Conservation (phyloP, 352 stramenopile genomes). For the Phytophthora melonis region DNA sequence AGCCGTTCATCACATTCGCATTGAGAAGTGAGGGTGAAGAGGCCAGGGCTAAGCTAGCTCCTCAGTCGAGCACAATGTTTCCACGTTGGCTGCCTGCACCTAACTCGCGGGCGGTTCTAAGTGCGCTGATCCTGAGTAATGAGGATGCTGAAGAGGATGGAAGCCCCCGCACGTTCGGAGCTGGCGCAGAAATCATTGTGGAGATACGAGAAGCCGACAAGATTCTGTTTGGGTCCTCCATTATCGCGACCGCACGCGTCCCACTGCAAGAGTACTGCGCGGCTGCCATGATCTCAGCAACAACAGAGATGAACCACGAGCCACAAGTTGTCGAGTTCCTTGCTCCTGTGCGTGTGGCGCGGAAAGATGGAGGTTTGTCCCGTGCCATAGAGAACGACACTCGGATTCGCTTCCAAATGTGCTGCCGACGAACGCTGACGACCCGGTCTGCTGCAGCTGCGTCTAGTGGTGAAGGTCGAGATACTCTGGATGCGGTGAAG, state of each 20-base stretch:
- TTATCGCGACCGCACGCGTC: constrained; percentile 60
- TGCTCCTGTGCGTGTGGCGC: constrained; percentile 47
- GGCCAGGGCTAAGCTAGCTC: constrained; percentile 48
- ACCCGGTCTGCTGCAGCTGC: constrained; percentile 21
- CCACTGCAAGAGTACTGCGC: constrained; percentile 60
- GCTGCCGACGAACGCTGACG: constrained; percentile 44
- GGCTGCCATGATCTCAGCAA: constrained; percentile 43
- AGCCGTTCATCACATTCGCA: constrained; percentile 60
- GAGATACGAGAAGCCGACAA: constrained; percentile 79
- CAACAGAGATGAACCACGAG: constrained; percentile 19
- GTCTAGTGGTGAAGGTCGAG: constrained; percentile 24
- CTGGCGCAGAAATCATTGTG: constrained; percentile 47
- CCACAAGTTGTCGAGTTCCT: constrained; percentile 60
- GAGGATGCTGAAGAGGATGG: constrained; percentile 13
- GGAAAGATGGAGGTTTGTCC: constrained; percentile 32
- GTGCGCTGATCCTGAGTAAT: constrained; percentile 42
- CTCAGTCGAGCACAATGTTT: constrained; percentile 62
- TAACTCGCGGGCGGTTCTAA: constrained; percentile 46
- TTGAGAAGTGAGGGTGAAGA: constrained; percentile 44
- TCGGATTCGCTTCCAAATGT: constrained; percentile 62
- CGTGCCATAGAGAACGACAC: constrained; percentile 31
- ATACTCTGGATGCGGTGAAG: constrained; percentile 35
- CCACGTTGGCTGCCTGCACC: constrained; percentile 65
- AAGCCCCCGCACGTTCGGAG: constrained; percentile 22
- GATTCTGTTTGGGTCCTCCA: constrained; percentile 74